A percentile compares a stretch with the other conserved stretches of the same genome.
These are phyloP conservation scores for Phytophthora cryptogea DNA, from an alignment of 352 stramenopile genomes.

Conservation along the genomic window DNA sequence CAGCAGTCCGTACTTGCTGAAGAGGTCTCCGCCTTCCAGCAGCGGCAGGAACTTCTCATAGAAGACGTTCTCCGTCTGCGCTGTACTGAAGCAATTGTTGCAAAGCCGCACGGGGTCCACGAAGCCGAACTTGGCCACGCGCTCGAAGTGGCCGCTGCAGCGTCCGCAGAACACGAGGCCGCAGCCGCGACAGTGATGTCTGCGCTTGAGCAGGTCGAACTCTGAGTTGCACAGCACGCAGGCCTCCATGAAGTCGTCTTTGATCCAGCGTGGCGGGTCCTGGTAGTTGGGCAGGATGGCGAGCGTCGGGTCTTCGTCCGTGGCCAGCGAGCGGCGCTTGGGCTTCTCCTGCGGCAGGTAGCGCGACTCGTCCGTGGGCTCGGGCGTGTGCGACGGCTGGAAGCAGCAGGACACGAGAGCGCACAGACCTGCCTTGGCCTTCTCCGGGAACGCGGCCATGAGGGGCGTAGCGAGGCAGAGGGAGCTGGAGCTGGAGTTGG, in stretches of 20 bases:
- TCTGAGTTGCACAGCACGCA: slow-evolving; percentile 50
- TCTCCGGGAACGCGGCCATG: slow-evolving; percentile 24
- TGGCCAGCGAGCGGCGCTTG: slow-evolving; percentile 11
- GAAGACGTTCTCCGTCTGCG: slow-evolving; percentile 62
- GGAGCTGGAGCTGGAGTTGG: not conserved
- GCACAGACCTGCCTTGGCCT: slow-evolving; percentile 40
- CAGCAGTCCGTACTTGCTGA: slow-evolving; percentile 73
- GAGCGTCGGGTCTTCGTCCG: slow-evolving; percentile 9
- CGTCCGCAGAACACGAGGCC: slow-evolving; percentile 60
- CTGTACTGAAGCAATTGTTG: slow-evolving; percentile 41
- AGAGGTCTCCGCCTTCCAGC: slow-evolving; percentile 61
- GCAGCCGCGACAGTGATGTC: slow-evolving; percentile 70
- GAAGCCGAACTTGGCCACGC: slow-evolving; percentile 71
- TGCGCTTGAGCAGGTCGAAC: slow-evolving; percentile 72
- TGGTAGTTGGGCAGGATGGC: slow-evolving; percentile 49
- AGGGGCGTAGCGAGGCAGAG: not conserved
- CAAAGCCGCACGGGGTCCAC: slow-evolving; percentile 66
- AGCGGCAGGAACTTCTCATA: slow-evolving; percentile 68
- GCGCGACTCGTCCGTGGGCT: slow-evolving; percentile 33
- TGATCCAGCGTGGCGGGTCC: slow-evolving; percentile 58
- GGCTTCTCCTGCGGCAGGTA: slow-evolving; percentile 46
- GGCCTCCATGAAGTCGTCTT: slow-evolving; percentile 55
- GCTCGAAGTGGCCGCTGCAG: slow-evolving; percentile 54
- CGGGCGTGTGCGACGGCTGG: slow-evolving; percentile 37
- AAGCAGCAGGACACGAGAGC: slow-evolving; percentile 67